These are phyloP conservation scores for Petunia secreta DNA, from an alignment of 257 asterid genomes.

Conservation along the genomic window DNA sequence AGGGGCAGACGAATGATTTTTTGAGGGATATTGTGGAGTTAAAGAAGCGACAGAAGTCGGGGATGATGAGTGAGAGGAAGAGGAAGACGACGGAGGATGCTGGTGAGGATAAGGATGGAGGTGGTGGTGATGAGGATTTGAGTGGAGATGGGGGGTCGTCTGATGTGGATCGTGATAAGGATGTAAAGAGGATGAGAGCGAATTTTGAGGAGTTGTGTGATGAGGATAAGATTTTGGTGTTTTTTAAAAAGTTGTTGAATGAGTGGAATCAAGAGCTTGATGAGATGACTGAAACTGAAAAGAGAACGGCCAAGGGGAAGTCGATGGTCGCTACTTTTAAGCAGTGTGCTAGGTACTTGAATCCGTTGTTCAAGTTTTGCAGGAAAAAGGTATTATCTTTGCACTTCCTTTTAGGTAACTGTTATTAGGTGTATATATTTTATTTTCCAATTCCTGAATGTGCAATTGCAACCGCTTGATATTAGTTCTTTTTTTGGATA, in stretches of 20 bases:
- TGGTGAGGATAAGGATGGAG: conserved; percentile 83
- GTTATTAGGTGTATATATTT: background rate
- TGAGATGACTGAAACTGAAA: conserved; percentile 84
- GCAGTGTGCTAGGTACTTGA: conserved; percentile 94
- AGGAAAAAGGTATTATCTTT: conserved; percentile 71
- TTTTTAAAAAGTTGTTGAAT: conserved; percentile 83
- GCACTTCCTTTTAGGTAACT: background rate
- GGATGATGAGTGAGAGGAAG: conserved; percentile 77
- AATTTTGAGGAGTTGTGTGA: conserved; percentile 78
- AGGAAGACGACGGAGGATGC: conserved; percentile 67
- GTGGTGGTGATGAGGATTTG: conserved; percentile 75
- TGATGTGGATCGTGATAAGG: conserved; percentile 79
- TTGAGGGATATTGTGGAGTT: conserved; percentile 85
- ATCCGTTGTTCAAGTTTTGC: conserved; percentile 92
- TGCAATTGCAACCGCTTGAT: background rate
- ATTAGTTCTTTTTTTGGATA: no score
- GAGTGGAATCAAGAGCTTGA: conserved; percentile 94
- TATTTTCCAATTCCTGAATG: background rate
- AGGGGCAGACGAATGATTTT: conserved; percentile 95
- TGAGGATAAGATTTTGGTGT: conserved; percentile 96
- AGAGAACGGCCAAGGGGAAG: conserved; percentile 97
- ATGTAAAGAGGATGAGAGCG: conserved; percentile 79
- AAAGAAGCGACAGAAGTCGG: conserved; percentile 90
- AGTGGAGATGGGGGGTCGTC: conserved; percentile 78
- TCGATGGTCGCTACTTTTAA: conserved; percentile 90